Evolutionary conservation across 2,329 filamentous ascomycete genomes (phyloP).

Genomic region (Fusarium neocosmosporiellum): DNA sequence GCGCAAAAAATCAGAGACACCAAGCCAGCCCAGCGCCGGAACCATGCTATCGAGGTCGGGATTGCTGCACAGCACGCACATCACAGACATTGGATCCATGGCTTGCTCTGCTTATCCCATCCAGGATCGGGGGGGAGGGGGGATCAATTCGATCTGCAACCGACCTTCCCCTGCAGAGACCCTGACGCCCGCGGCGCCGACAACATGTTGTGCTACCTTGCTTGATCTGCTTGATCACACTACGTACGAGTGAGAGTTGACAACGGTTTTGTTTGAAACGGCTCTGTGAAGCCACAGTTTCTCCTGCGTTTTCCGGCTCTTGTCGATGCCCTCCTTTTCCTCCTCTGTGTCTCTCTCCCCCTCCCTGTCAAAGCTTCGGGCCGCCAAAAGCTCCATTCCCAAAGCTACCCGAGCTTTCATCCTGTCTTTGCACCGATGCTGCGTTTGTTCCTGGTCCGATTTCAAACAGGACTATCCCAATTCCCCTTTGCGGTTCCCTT

Average conservation of each 20-base stretch:
- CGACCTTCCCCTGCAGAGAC: conserved; percentile 28
- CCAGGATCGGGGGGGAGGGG: background rate
- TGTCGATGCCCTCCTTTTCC: background rate
- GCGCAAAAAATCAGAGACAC: conserved; percentile 9
- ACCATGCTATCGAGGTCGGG: conserved; percentile 10
- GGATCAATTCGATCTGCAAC: conserved; percentile 35
- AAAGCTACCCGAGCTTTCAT: conserved; percentile 24
- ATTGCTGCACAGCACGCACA: conserved; percentile 31
- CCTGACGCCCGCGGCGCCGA: conserved; percentile 16
- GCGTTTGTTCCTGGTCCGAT: conserved; percentile 7
- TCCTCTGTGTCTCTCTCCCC: background rate
- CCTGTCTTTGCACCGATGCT: conserved; percentile 5
- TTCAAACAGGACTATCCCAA: conserved; percentile 19
- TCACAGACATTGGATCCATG: conserved; percentile 19
- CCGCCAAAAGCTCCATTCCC: conserved; percentile 24
- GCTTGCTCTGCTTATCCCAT: conserved; percentile 15
- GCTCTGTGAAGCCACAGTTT: conserved; percentile 2
- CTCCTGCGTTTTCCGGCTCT: conserved; percentile 4
- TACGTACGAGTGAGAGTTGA: conserved; percentile 8
- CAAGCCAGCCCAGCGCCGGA: conserved; percentile 17
- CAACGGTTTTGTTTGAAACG: conserved; percentile 13
- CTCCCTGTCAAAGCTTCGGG: conserved; percentile 14
- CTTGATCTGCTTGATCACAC: background rate
- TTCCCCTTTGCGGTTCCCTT: conserved; percentile 16
- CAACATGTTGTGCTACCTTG: conserved; percentile 27